Conservation (phyloP, 1,284 basidiomycete genomes). For the Microbotryum lychnidis-dioicae region DNA sequence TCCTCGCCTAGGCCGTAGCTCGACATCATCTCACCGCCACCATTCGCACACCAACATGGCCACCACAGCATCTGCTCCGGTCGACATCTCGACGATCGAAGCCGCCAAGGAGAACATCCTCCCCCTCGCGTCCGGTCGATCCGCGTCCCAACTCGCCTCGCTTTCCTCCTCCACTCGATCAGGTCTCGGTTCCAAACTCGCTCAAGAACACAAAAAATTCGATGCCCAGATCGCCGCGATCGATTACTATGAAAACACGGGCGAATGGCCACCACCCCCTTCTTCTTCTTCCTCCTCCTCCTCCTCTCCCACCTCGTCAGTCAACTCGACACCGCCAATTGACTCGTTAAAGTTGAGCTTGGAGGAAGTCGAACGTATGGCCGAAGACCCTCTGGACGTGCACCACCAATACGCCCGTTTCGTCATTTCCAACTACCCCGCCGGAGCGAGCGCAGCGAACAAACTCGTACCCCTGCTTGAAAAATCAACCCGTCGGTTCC, state of each 20-base stretch:
- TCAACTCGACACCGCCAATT: conserved; percentile 35
- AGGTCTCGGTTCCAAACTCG: conserved; percentile 42
- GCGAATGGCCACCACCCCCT: conserved; percentile 10
- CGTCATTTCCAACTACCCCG: conserved; percentile 30
- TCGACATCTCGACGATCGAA: conserved; percentile 42
- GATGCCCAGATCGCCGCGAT: conserved; percentile 41
- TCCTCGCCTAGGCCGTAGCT: background rate
- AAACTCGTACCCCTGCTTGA: conserved; percentile 63
- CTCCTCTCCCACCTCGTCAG: too few relatives aligned
- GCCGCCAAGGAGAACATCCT: conserved; percentile 55
- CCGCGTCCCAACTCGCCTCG: conserved; percentile 48
- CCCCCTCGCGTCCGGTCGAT: conserved; percentile 49
- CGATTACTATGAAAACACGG: conserved; percentile 33
- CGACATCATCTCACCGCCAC: background rate
- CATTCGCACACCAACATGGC: background rate
- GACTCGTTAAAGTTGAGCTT: conserved; percentile 52
- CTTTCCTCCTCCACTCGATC: conserved; percentile 41
- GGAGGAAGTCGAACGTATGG: conserved; percentile 32
- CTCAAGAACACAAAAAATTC: conserved; percentile 43
- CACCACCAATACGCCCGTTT: conserved; percentile 38
- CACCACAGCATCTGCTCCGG: background rate
- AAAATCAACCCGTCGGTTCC: conserved; percentile 66
- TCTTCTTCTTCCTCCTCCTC: background rate
- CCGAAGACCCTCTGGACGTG: conserved; percentile 45
- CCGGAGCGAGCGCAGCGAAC: conserved; percentile 51